A percentile compares a stretch with the other conserved stretches of the same genome.
These are phyloP conservation scores for Vachellia pachyceras DNA, from an alignment of 306 rosid species.

Conservation along the genomic window DNA sequence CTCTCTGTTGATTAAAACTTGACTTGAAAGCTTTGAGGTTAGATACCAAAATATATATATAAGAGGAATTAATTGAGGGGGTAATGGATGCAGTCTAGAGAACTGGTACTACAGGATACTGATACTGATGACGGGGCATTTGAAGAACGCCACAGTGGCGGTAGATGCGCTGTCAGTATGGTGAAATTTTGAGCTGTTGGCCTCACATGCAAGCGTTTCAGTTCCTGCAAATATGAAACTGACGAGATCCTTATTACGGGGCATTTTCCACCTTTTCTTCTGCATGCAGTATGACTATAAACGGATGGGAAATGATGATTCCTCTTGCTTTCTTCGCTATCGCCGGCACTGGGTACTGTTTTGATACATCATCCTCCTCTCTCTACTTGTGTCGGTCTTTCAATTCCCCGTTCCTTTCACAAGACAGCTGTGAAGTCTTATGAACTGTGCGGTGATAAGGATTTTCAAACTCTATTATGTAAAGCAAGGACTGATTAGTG, in stretches of 20 bases:
- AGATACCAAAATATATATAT: too few relatives aligned
- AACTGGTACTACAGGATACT: slow-evolving; percentile 79
- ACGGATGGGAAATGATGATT: slow-evolving; percentile 90
- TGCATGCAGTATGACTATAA: slow-evolving; percentile 68
- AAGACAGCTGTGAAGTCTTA: background rate
- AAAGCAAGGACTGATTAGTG: background rate
- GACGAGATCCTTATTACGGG: background rate
- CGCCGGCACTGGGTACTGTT: slow-evolving; percentile 76
- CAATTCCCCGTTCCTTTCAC: background rate
- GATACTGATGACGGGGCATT: slow-evolving; percentile 68
- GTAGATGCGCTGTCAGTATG: slow-evolving; percentile 82
- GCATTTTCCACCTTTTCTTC: background rate
- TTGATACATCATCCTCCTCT: background rate
- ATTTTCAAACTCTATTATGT: background rate
- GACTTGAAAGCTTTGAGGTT: background rate
- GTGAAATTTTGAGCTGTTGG: slow-evolving; percentile 24
- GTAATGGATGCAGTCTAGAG: slow-evolving; percentile 56
- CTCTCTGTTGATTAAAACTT: background rate
- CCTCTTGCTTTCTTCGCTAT: slow-evolving; percentile 74
- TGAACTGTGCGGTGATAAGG: background rate
- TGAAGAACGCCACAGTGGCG: slow-evolving; percentile 67
- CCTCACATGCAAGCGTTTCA: background rate
- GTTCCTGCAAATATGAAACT: background rate
- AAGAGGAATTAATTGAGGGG: background rate
- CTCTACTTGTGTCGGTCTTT: background rate